These are phyloP conservation scores for Candida anutae DNA, from an alignment of 1,139 yeast genomes.

Conservation along the genomic window DNA sequence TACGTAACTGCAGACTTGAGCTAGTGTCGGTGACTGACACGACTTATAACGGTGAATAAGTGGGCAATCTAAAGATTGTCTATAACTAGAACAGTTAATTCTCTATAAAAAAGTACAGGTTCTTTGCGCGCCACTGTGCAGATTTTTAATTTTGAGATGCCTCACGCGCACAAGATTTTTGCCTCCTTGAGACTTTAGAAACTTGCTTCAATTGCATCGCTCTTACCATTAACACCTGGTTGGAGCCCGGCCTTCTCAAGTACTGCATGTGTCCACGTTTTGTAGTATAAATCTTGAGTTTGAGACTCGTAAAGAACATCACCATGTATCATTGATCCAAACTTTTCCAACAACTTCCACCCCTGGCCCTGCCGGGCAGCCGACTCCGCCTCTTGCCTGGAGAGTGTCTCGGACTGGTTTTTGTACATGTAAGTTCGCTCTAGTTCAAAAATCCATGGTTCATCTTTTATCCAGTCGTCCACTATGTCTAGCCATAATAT, in stretches of 20 bases:
- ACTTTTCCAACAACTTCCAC: slow-evolving; percentile 20
- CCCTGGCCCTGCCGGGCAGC: slow-evolving; percentile 26
- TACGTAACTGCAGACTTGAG: too few relatives aligned
- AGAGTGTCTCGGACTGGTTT: slow-evolving; percentile 14
- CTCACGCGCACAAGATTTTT: too few relatives aligned
- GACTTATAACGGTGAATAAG: too few relatives aligned
- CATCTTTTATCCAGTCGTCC: slow-evolving; percentile 44
- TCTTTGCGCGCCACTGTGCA: too few relatives aligned
- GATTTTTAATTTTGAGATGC: too few relatives aligned
- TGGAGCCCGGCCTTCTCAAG: too few relatives aligned
- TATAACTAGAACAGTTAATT: too few relatives aligned
- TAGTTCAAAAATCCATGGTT: slow-evolving; percentile 45
- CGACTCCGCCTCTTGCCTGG: slow-evolving; percentile 17
- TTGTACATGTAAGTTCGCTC: slow-evolving; percentile 34
- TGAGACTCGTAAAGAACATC: slow-evolving; percentile 20
- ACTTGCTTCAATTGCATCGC: background rate
- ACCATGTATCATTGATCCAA: slow-evolving; percentile 33
- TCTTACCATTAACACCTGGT: background rate
- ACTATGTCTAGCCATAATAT: slow-evolving; percentile 46
- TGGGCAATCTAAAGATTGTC: too few relatives aligned
- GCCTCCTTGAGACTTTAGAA: too few relatives aligned
- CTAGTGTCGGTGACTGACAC: too few relatives aligned
- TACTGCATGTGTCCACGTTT: slow-evolving; percentile 27
- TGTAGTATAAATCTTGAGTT: slow-evolving; percentile 23
- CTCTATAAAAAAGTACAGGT: too few relatives aligned